phyloP scores from a whole-genome alignment of 2,329 filamentous ascomycete species.

The Alternaria sp. region DNA sequence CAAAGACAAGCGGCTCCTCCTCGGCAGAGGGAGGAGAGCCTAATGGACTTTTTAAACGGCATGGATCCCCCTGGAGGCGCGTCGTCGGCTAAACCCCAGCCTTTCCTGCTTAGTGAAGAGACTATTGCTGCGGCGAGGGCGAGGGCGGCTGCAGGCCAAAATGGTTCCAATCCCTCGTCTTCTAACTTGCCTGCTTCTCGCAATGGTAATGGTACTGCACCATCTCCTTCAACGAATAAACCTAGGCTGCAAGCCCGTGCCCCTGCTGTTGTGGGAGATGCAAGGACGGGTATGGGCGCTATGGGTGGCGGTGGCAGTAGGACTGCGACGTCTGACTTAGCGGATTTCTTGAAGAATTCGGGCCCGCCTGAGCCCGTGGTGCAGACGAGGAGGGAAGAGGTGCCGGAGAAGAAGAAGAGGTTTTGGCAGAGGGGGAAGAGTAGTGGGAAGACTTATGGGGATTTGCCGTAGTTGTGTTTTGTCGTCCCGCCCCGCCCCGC shows the following conservation, averaged over 20 bases:
- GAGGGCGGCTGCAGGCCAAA: conserved; percentile 32
- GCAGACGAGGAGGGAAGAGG: conserved; percentile 36
- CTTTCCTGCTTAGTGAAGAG: conserved; percentile 45
- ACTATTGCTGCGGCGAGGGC: conserved; percentile 46
- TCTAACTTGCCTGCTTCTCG: conserved; percentile 25
- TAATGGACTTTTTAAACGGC: conserved; percentile 78
- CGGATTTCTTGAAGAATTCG: conserved; percentile 55
- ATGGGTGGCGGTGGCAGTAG: conserved; percentile 15
- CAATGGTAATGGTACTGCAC: not conserved
- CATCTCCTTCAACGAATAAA: conserved; percentile 12
- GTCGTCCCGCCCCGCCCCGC: no score
- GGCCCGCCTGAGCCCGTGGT: conserved; percentile 46
- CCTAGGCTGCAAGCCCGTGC: conserved; percentile 40
- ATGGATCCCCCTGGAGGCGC: conserved; percentile 66
- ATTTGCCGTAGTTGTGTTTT: conserved; percentile 17
- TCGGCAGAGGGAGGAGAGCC: conserved; percentile 59
- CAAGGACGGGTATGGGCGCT: not conserved
- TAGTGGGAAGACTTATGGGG: conserved; percentile 40
- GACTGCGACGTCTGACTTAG: conserved; percentile 53
- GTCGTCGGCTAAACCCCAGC: conserved; percentile 39
- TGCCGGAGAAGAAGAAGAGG: conserved; percentile 39
- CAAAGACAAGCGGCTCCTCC: not conserved
- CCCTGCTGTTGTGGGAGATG: conserved; percentile 34
- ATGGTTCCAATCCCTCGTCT: not conserved
- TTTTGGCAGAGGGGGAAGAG: conserved; percentile 48